phyloP scores from a whole-genome alignment of 495 filamentous ascomycete species.

The Neurospora terricola region DNA sequence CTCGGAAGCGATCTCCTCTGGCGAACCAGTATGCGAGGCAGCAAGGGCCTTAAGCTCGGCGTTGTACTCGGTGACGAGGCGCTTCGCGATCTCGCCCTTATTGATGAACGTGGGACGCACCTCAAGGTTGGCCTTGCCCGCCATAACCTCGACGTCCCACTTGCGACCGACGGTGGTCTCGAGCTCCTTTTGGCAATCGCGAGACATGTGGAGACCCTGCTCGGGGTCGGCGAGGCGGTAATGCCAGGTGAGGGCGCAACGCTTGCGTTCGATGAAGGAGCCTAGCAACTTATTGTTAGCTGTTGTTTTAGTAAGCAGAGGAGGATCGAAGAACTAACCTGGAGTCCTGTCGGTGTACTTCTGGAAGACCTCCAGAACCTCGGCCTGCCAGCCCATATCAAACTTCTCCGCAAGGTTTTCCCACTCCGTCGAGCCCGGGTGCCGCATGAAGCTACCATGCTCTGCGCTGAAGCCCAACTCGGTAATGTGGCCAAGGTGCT shows the following conservation, averaged over 20 bases:
- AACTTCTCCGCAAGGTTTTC: slow-evolving; percentile 71
- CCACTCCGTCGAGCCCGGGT: slow-evolving; percentile 66
- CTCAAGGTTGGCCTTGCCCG: slow-evolving; percentile 90
- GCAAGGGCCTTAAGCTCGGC: slow-evolving; percentile 23
- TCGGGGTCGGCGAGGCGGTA: slow-evolving; percentile 85
- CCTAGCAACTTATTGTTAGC: slow-evolving; percentile 35
- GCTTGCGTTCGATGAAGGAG: slow-evolving; percentile 86
- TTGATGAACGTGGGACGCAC: slow-evolving; percentile 94
- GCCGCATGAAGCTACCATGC: slow-evolving; percentile 86
- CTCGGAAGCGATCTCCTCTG: slow-evolving; percentile 11
- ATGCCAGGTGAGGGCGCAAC: slow-evolving; percentile 91
- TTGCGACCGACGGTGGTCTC: slow-evolving; percentile 61
- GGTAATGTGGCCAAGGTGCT: slow-evolving; percentile 77
- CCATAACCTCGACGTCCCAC: slow-evolving; percentile 89
- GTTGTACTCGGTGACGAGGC: slow-evolving; percentile 58
- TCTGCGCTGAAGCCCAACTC: slow-evolving; percentile 86
- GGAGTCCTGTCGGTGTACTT: slow-evolving; percentile 75
- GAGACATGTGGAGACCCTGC: slow-evolving; percentile 63
- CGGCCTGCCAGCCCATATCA: slow-evolving; percentile 82
- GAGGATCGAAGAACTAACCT: slow-evolving; percentile 39
- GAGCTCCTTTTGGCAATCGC: slow-evolving; percentile 65
- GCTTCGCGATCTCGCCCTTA: slow-evolving; percentile 86
- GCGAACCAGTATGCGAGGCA: slow-evolving; percentile 1
- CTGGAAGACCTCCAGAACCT: slow-evolving; percentile 70
- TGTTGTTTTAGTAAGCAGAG: neutral